These are phyloP conservation scores for Oenanthe sinensis DNA, from an alignment of 129 eudicot species.

Conservation along the genomic window DNA sequence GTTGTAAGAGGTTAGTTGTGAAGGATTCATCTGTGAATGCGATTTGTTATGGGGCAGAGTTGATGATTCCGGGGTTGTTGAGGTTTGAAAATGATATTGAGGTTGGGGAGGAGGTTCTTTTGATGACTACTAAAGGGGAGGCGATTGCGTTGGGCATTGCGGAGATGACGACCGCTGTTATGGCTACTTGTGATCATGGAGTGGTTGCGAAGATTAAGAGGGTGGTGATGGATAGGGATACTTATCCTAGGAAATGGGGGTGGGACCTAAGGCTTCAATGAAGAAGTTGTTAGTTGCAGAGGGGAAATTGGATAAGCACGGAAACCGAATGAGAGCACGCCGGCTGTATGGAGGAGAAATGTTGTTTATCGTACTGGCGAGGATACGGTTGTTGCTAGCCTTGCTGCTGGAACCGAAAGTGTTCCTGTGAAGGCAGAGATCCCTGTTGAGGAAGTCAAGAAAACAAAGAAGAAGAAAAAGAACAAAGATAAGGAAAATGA, in stretches of 20 bases:
- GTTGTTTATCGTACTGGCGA: constrained; percentile 50
- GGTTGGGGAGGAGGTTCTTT: constrained; percentile 70
- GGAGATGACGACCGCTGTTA: constrained; percentile 82
- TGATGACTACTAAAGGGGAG: constrained; percentile 89
- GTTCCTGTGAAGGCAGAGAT: constrained; percentile 3
- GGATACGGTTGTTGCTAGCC: constrained; percentile 50
- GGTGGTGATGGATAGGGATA: constrained; percentile 86
- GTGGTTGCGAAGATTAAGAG: constrained; percentile 73
- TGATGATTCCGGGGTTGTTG: constrained; percentile 79
- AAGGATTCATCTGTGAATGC: constrained; percentile 89
- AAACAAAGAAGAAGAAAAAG: constrained; percentile 39
- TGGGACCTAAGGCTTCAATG: constrained; percentile 75
- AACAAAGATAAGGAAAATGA: constrained; percentile 31
- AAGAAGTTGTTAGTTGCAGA: constrained; percentile 66
- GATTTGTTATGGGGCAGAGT: constrained; percentile 70
- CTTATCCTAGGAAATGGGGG: constrained; percentile 89
- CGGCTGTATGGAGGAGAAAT: constrained; percentile 65
- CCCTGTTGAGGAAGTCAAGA: constrained; percentile 1
- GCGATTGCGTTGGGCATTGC: constrained; percentile 83
- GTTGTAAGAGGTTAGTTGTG: constrained; percentile 72
- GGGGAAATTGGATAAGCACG: constrained; percentile 75
- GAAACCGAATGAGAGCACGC: constrained; percentile 56
- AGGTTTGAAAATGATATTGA: constrained; percentile 75
- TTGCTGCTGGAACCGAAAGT: constrained; percentile 47
- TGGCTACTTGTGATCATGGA: constrained; percentile 87